phyloP scores from a whole-genome alignment of 495 filamentous ascomycete species.

The Aspergillus coremiiformis region DNA sequence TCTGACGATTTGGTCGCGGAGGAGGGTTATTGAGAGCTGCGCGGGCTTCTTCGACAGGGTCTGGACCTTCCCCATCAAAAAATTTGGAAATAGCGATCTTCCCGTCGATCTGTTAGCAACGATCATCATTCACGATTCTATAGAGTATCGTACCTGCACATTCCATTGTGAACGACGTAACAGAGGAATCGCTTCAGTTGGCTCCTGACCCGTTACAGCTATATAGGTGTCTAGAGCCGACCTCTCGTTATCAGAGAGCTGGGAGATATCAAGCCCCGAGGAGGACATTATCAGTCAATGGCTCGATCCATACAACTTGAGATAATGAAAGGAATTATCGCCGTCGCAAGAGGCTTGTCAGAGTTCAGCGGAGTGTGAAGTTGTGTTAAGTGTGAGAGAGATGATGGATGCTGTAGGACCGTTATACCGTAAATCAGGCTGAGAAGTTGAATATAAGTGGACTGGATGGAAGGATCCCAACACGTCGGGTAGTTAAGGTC shows the following conservation, averaged over 20 bases:
- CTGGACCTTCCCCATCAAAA: constrained; percentile 89
- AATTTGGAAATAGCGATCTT: constrained; percentile 94
- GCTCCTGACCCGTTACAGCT: constrained; percentile 76
- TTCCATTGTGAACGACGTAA: constrained; percentile 91
- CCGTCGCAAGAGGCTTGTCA: not conserved
- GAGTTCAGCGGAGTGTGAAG: not conserved
- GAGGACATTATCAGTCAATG: constrained; percentile 32
- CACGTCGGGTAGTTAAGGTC: no score
- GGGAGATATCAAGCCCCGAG: constrained; percentile 51
- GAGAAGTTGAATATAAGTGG: no score
- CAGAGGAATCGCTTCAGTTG: constrained; percentile 68
- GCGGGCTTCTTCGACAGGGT: constrained; percentile 70
- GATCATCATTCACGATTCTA: not conserved
- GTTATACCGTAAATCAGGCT: no score
- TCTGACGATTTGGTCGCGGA: constrained; percentile 47
- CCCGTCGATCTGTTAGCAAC: not conserved
- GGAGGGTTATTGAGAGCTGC: constrained; percentile 54
- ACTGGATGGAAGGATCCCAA: no score
- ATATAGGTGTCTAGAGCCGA: constrained; percentile 79
- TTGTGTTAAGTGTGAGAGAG: no score
- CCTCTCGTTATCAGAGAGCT: constrained; percentile 69
- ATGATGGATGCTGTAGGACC: no score
- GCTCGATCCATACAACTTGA: constrained; percentile 14
- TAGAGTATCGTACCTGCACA: constrained; percentile 55
- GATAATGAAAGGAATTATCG: not conserved